Evolutionary conservation across 768 basidiomycete genomes (phyloP), one percentile per base, ranked within the genome.

Genomic region (Calvatia gigantea): DNA sequence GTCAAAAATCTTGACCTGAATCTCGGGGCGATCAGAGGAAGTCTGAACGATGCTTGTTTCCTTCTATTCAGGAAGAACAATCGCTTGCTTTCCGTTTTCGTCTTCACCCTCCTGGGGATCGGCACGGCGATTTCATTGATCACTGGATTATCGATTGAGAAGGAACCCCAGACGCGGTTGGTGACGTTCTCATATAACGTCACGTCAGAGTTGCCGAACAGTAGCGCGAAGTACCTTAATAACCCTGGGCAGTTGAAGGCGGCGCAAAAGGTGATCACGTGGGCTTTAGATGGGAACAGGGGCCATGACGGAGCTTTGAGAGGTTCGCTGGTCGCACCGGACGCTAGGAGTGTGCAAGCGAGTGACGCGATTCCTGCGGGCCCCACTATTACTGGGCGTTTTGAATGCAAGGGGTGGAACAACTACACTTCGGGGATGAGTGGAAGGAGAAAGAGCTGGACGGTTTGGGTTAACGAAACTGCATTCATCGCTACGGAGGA

Each of bases 11-110:
- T 60, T 21, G 61, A 62, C 38, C 48, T 60, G 11, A 51, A 55
- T 32, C 56, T 62, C 5, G 56, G 61, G 5, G 61, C 59, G 5
- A 55, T 60, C 15, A 50, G 58, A 48, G 61, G 59, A 5, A 62
- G 56, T 38, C 21, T 58, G 15, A 31, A 53, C 14, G 58, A 62
- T 38, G 35, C 59, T 5, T 23, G 6, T 45, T 46, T 49, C 11
- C 47, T 61, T 31, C 23, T 59, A 6, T 44, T 59, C 32, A 38
- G 31, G 42, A 49, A 52, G 37, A 54, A 57, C 19, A 58, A 60
- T 27, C 35, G 58, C 8, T 32, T 56, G 14, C 59, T 62, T 19
- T 52, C 55, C 25, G 4, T 58, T 17, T 57, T 55, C 25, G 48
- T 62, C 15, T 53, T 60, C 11, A 33, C 27, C 12, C 46, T 60